Evolutionary conservation across 345 rosid species (phyloP), one percentile per base, ranked within the genome.

Genomic region (Eucalyptus cloeziana): DNA sequence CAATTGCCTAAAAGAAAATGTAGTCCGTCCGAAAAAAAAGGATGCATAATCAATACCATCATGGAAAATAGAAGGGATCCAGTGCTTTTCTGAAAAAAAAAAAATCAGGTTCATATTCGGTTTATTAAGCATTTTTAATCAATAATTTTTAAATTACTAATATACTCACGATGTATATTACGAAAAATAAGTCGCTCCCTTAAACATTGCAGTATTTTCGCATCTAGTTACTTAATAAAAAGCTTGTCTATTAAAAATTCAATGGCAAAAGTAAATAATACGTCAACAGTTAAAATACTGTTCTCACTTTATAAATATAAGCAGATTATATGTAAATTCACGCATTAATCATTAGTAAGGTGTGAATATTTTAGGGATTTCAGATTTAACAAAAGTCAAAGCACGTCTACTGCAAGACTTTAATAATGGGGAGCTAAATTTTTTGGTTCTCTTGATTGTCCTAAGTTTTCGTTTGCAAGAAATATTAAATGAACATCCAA

Each of bases 371-470:
- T 24, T 10, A 67, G 22, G 12, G 0, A 5, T 4, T 67, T 16
- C 5, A 2, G 40, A 8, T 67, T 8, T 9, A 31, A 16, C 79
- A 67, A 67, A 64, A 67, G 22, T 31, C 22, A 31, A 67, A 0
- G 43, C 1, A 0, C 7, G 2, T 67, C 15, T 31, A 67, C 40
- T 31, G 5, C 3, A 9, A 67, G 11, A 7, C 31, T n/a, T 67
- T 15, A 13, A 30, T 30, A 30, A 62, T 13, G 19, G 7, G 71
- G 33, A 8, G 30, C 9, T 62, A 9, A 30, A 62, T 62, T 14
- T 14, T 62, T 62, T 7, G 71, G 0, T 62, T 62, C 33, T 62
- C 31, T 62, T 27, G 69, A 62, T 62, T 27, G 30, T 62, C 69
- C 15, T 27, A 62, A 1, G 16, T 25, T 60, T 25, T 60, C 31